Base-by-base conservation (phyloP, 257 asterid species). In the Plantago ovata region DNA sequence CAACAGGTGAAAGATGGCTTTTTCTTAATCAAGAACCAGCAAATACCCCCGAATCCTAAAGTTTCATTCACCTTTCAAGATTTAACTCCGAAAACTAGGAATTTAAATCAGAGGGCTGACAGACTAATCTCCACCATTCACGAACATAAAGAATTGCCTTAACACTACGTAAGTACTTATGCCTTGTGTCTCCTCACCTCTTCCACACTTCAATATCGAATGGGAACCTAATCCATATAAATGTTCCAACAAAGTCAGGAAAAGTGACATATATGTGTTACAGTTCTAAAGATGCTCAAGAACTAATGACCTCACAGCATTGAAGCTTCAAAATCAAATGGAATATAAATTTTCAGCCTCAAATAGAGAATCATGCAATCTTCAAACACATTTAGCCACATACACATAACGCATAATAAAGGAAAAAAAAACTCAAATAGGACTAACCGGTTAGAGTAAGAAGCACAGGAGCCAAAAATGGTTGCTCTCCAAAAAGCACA, bases 1-100 rank as follows among this genome's bases (percentile, higher is more conserved):
- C 69, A n/a, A 19, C 58, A 61, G 7, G 81, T 42, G 13, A 77
- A 60, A 22, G 70, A 60, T 14, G 75, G 64, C 43, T 76, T 72
- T 50, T 75, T 72, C 57, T 48, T 67, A 32, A 75, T 72, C 73
- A 75, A 40, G 67, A 45, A 62, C 69, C 61, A 68, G 51, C 13
- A 39, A 67, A 59, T 71, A 63, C 60, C 66, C 81, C 68, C 19
- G 62, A 66, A 59, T 28, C 51, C 60, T 28, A 20, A 48, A 38
- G 16, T 9, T 50, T 28, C 18, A 46, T 19, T 16, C 44, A 49
- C 11, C 9, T n/a, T 15, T n/a, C 21, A 45, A 20, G 9, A 45
- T 14, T 1, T 7, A 18, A 45, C 19, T 2, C 19, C 21, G 10
- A 7, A 10, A 45, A n/a, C 51, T 8, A 45, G 2, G 16, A n/a